These are phyloP conservation scores for Isabelozyma gotoi DNA, from an alignment of 805 yeast genomes.

Conservation along the genomic window DNA sequence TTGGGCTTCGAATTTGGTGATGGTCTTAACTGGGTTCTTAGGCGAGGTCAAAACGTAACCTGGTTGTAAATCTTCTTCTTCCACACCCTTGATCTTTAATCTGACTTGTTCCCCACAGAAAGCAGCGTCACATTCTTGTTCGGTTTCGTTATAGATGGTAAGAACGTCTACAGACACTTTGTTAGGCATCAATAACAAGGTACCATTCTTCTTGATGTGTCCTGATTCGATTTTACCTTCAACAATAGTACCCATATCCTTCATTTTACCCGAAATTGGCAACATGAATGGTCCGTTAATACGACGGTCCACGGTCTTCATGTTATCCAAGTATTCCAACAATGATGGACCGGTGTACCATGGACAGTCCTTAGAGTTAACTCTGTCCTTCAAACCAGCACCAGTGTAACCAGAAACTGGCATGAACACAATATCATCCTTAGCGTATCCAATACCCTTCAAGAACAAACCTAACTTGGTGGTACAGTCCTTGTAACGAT, in stretches of 20 bases:
- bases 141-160: conserved; percentile 91
- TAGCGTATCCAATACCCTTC: conserved; percentile 85
- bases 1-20: conserved; percentile 90
- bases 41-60: conserved; percentile 91
- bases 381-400: conserved; percentile 90
- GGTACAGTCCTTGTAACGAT: conserved; percentile 94
- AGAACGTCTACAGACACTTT: conserved; percentile 78
- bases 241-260: conserved; percentile 94
- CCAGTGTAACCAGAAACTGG: conserved; percentile 99
- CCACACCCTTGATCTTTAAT: conserved; percentile 89
- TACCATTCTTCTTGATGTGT: conserved; percentile 75
- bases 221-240: conserved; percentile 99
- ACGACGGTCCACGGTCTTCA: conserved; percentile 81
- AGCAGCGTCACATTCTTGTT: conserved; percentile 87
- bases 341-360: conserved; percentile 95
- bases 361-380: conserved; percentile 68
- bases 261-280: conserved; percentile 92
- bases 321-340: conserved; percentile 81
- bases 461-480: conserved; percentile 74
- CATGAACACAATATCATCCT: conserved; percentile 86
- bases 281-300: conserved; percentile 96
- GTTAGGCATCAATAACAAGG: conserved; percentile 89
- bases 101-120: conserved; percentile 97
- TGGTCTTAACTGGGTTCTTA: conserved; percentile 86
- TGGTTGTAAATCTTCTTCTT: conserved; percentile 90